phyloP scores from a whole-genome alignment of 129 eudicot genomes.

The Scalesia atractyloides region DNA sequence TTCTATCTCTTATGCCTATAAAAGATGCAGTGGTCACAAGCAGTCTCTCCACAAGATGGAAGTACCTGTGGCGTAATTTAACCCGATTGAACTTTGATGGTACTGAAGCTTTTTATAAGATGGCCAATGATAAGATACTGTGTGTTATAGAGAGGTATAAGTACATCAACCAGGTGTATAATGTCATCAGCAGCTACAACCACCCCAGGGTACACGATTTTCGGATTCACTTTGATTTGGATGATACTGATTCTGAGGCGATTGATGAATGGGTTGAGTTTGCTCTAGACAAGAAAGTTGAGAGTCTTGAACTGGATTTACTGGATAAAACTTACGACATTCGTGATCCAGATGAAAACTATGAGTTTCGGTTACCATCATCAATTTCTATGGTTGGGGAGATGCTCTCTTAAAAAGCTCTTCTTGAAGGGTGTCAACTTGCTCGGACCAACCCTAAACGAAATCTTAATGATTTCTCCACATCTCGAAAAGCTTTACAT shows the following conservation, averaged over 20 bases:
- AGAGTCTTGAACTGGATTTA: background rate
- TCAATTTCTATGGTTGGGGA: background rate
- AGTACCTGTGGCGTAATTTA: slow-evolving; percentile 36
- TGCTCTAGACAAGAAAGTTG: slow-evolving; percentile 7
- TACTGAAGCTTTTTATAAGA: slow-evolving; percentile 8
- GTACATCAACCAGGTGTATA: slow-evolving; percentile 42
- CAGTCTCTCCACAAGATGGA: slow-evolving; percentile 44
- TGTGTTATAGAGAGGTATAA: slow-evolving; percentile 6
- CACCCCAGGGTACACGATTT: slow-evolving; percentile 9
- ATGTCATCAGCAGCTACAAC: slow-evolving; percentile 25
- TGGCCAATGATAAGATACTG: slow-evolving; percentile 2
- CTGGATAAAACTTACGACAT: background rate
- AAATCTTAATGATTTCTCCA: slow-evolving; percentile 27
- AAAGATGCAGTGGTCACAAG: slow-evolving; percentile 45
- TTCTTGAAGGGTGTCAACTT: slow-evolving; percentile 41
- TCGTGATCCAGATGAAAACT: background rate
- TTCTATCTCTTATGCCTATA: slow-evolving; percentile 32
- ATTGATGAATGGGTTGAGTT: slow-evolving; percentile 1
- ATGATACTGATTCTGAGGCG: background rate
- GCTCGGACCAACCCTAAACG: slow-evolving; percentile 23
- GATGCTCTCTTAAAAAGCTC: slow-evolving; percentile 29
- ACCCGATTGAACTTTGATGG: slow-evolving; percentile 43
- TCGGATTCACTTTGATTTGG: background rate
- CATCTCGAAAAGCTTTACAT: slow-evolving; percentile 28
- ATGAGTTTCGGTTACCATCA: background rate